Evolutionary conservation across 2,329 filamentous ascomycete genomes (phyloP).

Genomic region (Phaeosphaeria sp.): DNA sequence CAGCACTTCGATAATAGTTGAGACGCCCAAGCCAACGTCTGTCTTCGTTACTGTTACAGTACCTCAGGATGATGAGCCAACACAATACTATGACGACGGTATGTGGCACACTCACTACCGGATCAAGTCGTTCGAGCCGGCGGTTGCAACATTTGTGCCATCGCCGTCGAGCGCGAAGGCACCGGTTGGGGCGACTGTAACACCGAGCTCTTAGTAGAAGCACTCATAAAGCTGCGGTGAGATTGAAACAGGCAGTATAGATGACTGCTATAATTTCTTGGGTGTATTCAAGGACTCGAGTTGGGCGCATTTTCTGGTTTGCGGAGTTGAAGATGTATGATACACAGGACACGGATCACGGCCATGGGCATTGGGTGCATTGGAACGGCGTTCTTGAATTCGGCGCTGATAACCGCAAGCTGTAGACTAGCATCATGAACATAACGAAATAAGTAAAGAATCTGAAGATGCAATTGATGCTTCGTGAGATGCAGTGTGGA

Average conservation of each 20-base stretch:
- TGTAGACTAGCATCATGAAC: neutral
- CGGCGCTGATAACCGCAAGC: conserved; percentile 2
- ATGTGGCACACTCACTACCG: conserved; percentile 54
- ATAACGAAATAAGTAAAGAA: neutral
- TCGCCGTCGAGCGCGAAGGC: conserved; percentile 6
- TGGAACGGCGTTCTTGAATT: conserved; percentile 19
- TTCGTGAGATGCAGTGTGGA: neutral
- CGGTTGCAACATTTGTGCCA: conserved; percentile 7
- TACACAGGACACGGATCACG: neutral
- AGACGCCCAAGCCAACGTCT: conserved; percentile 31
- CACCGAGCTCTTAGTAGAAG: conserved; percentile 14
- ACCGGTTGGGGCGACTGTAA: conserved; percentile 11
- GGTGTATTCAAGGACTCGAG: neutral
- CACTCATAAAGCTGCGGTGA: neutral
- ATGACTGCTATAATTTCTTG: neutral
- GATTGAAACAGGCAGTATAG: neutral
- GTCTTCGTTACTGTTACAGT: conserved; percentile 41
- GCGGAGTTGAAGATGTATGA: neutral
- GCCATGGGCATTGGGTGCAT: conserved; percentile 11
- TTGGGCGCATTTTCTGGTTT: neutral
- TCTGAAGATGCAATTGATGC: neutral
- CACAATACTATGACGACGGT: conserved; percentile 54
- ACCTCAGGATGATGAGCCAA: conserved; percentile 32
- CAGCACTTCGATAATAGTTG: conserved; percentile 15
- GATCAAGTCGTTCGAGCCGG: conserved; percentile 40